These are phyloP conservation scores for Blastobotrys attinorum DNA, from an alignment of 805 yeast genomes.

Conservation along the genomic window DNA sequence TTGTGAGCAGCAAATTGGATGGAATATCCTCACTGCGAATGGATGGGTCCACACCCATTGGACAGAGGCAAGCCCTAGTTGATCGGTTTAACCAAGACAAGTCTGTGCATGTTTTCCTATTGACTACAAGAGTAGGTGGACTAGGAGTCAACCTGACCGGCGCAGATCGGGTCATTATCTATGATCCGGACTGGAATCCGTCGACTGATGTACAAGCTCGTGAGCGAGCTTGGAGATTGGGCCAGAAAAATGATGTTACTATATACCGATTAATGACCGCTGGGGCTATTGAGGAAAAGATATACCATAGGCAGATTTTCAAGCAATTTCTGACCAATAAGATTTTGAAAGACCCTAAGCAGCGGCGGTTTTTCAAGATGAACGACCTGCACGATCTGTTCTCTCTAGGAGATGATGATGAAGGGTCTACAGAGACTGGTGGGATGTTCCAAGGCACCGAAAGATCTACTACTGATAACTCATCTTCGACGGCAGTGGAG, in stretches of 20 bases:
- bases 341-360: constrained; percentile 91
- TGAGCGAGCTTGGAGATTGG: constrained; percentile 95
- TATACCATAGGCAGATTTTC: constrained; percentile 93
- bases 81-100: constrained; percentile 67
- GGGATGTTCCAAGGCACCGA: constrained; percentile 46
- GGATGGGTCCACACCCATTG: constrained; percentile 91
- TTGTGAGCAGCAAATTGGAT: constrained; percentile 40
- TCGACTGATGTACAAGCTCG: constrained; percentile 96
- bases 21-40: constrained; percentile 46
- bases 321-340: constrained; percentile 90
- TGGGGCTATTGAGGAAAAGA: constrained; percentile 92
- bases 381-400: constrained; percentile 88
- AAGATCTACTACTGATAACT: constrained; percentile 9
- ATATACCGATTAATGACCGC: constrained; percentile 89
- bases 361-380: constrained; percentile 83
- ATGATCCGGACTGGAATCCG: constrained; percentile 98
- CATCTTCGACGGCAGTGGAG: too few species aligned
- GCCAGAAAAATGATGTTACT: constrained; percentile 86
- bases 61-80: constrained; percentile 67
- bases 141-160: constrained; percentile 91
- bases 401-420: constrained; percentile 61
- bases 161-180: constrained; percentile 88
- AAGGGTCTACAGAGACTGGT: constrained; percentile 58
- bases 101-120: constrained; percentile 54
- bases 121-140: constrained; percentile 96